These are phyloP conservation scores for Fusarium mundagurra DNA, from an alignment of 2,329 filamentous ascomycete species.

Conservation along the genomic window DNA sequence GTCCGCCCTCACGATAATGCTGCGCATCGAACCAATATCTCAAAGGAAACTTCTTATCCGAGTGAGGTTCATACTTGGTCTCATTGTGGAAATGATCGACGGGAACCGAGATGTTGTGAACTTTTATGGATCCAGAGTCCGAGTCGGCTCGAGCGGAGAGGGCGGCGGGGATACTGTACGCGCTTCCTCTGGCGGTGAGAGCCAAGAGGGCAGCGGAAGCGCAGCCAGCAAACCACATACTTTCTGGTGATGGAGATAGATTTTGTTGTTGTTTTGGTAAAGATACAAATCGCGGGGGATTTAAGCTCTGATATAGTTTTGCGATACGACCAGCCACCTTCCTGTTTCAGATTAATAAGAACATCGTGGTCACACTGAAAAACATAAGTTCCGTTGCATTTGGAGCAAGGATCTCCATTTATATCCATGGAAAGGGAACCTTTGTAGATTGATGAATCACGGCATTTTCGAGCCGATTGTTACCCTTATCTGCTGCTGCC, in stretches of 20 bases:
- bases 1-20: conserved; percentile 80
- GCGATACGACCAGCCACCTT: conserved; percentile 2
- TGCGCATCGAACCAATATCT: conserved; percentile 86
- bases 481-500: not conserved
- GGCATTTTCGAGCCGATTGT: not conserved
- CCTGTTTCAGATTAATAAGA: conserved; percentile 18
- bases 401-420: conserved; percentile 13
- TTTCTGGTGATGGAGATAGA: not conserved
- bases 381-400: conserved; percentile 27
- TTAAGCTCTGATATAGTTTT: conserved; percentile 1
- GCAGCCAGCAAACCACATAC: conserved; percentile 19
- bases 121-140: conserved; percentile 3
- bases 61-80: conserved; percentile 79
- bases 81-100: conserved; percentile 89
- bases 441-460: conserved; percentile 7
- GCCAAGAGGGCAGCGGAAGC: conserved; percentile 8
- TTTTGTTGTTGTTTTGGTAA: not conserved
- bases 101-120: conserved; percentile 55
- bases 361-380: conserved; percentile 1
- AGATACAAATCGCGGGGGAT: not conserved
- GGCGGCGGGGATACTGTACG: not conserved
- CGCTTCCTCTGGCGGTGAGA: not conserved
- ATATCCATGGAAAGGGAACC: conserved; percentile 3
- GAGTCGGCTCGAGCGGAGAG: conserved; percentile 1
- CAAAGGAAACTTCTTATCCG: conserved; percentile 71